These are phyloP conservation scores for Ustilago hordei DNA, from an alignment of 1,284 basidiomycete genomes.

Conservation along the genomic window DNA sequence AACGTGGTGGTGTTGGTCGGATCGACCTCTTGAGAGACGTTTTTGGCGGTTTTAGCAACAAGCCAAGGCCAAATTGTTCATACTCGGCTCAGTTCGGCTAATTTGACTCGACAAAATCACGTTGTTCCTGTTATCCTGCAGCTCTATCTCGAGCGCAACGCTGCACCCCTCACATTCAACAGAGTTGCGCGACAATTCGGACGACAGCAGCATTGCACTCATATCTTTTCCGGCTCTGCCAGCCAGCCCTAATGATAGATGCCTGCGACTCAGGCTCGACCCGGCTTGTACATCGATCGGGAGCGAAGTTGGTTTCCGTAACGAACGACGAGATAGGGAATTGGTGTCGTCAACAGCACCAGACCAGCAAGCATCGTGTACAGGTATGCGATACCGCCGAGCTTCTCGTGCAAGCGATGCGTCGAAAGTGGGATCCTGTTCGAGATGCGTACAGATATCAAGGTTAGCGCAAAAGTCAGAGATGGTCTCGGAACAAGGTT, in stretches of 20 bases:
- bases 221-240: no score
- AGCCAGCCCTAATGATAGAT: not conserved
- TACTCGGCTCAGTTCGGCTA: not conserved
- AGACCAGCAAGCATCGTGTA: conserved; percentile 43
- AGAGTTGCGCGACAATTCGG: not conserved
- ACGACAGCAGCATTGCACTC: not conserved
- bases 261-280: conserved; percentile 8
- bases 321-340: conserved; percentile 22
- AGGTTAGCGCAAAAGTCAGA: not conserved
- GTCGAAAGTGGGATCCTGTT: conserved; percentile 36
- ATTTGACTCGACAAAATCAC: conserved; percentile 12
- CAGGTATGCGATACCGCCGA: conserved; percentile 35
- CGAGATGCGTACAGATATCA: not conserved
- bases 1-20: not conserved
- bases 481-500: not conserved
- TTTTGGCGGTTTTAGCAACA: conserved; percentile 15
- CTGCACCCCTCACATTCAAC: not conserved
- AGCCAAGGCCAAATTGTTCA: not conserved
- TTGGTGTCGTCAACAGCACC: conserved; percentile 27
- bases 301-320: conserved; percentile 27
- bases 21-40: not conserved
- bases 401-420: conserved; percentile 36
- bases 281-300: conserved; percentile 36
- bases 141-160: not conserved
- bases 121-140: conserved; percentile 2